Base-by-base conservation (phyloP, 2,329 filamentous ascomycete species). In the Piedraia hortae region DNA sequence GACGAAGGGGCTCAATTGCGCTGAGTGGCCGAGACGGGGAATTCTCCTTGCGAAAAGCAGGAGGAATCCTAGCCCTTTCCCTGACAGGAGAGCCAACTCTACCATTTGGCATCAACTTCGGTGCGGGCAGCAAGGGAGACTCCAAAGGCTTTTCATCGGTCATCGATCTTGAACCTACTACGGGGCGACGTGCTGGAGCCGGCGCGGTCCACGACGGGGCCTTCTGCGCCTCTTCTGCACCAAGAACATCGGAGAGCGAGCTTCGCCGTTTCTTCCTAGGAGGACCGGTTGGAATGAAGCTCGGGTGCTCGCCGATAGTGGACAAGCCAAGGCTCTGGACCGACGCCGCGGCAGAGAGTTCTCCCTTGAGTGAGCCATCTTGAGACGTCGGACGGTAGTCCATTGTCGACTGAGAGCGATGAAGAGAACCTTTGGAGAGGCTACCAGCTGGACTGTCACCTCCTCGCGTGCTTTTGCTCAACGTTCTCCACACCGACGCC, bases 171-270 rank as follows among this genome's bases (percentile, higher is more conserved):
- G 32, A 31, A 8, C 25, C 21, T 4, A 34, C 19, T 3, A 29
- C 30, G 10, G 31, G 28, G n/a, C 34, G 29, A 14, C 32, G 35
- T 7, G 28, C 26, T 4, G 34, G 23, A 10, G 25, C 21, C 14
- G 37, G 31, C n/a, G 31, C 32, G 3, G 33, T 25, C 26, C 32
- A 21, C 21, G 25, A 10, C 10, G 16, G 18, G 14, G 22, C 13
- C 14, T 31, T 29, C n/a, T 34, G 30, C 11, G 35, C 25, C 4
- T 24, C 58, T 46, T 82, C 66, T 10, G 74, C 50, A 25, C 52
- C 57, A 33, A 65, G 71, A 21, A 93, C 54, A 42, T 93, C 82
- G 4, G 80, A 90, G 18, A 93, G 50, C 12, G 80, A 91, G 47
- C 80, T 91, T 40, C 82, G 67, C 24, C 82, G 61, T 51, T 89